Percentiles rank a stretch among this genome's conserved stretches.
These are phyloP conservation scores for Cinchona pubescens DNA, from an alignment of 257 asterid species.

Conservation along the genomic window DNA sequence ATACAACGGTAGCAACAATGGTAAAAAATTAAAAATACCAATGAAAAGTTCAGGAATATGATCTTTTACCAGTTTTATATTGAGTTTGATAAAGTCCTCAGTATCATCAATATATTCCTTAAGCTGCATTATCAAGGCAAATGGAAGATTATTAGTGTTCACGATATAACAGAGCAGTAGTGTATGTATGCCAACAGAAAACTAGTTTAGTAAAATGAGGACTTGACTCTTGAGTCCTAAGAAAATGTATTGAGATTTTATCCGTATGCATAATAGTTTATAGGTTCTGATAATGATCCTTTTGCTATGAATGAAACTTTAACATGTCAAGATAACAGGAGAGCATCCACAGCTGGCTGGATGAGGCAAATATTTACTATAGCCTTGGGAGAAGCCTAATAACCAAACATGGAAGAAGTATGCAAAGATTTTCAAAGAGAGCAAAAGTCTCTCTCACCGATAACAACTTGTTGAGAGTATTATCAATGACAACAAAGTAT, in stretches of 20 bases:
- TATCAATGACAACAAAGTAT: slow-evolving; percentile 79
- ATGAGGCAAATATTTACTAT: background rate
- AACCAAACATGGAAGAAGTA: background rate
- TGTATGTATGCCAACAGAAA: background rate
- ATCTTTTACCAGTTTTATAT: slow-evolving; percentile 74
- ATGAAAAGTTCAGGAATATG: background rate
- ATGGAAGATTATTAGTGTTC: slow-evolving; percentile 5
- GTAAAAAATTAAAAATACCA: background rate
- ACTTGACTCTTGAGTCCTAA: background rate
- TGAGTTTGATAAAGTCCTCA: slow-evolving; percentile 94
- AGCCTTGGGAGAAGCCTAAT: background rate
- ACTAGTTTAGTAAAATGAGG: background rate
- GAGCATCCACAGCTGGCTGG: background rate
- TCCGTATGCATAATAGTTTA: background rate
- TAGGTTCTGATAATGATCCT: too few relatives aligned
- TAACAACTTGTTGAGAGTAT: slow-evolving; percentile 78
- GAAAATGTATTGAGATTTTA: background rate
- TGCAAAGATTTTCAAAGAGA: background rate
- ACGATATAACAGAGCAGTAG: background rate
- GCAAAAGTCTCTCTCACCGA: slow-evolving; percentile 55
- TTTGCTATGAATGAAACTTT: background rate
- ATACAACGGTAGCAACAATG: background rate
- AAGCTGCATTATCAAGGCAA: slow-evolving; percentile 56
- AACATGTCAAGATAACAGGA: background rate
- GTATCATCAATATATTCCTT: slow-evolving; percentile 97